Conservation (phyloP, 805 yeast species). For the Metschnikowia koreensis region DNA sequence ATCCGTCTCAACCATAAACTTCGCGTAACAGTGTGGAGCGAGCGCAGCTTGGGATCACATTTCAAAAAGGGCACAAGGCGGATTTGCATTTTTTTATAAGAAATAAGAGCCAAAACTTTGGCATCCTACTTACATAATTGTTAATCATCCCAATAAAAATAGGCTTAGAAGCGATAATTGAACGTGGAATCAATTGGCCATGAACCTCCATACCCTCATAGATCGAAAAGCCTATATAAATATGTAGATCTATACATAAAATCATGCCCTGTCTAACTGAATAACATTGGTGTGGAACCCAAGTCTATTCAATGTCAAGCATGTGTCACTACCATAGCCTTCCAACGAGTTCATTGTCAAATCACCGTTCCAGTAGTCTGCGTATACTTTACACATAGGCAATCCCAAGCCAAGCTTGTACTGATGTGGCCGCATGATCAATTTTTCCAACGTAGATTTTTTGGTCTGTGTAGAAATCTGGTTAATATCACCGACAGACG, state of each 20-base stretch:
- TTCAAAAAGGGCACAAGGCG: too few species aligned
- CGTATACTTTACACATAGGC: conserved; percentile 89
- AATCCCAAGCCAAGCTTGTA: conserved; percentile 82
- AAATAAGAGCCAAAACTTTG: too few species aligned
- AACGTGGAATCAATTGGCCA: not conserved
- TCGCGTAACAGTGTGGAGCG: not conserved
- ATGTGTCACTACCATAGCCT: conserved; percentile 91
- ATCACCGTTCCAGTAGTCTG: conserved; percentile 96
- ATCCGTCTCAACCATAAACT: not conserved
- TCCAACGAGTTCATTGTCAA: conserved; percentile 77
- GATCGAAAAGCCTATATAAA: not conserved
- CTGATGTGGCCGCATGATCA: conserved; percentile 71
- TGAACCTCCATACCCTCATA: not conserved
- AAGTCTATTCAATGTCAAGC: conserved; percentile 71
- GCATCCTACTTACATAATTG: too few species aligned
- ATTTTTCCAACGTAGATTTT: conserved; percentile 55
- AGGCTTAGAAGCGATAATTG: too few species aligned
- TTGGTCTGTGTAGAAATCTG: conserved; percentile 29
- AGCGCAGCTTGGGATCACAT: not conserved
- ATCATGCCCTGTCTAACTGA: conserved; percentile 68
- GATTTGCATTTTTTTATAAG: too few species aligned
- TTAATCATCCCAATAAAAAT: too few species aligned
- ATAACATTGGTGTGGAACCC: conserved; percentile 64
- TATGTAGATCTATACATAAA: not conserved
- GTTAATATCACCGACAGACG: conserved; percentile 43